A percentile compares a stretch with the other conserved stretches of the same genome.
phyloP scores from a whole-genome alignment of 2,329 filamentous ascomycete species.

The Macrophomina phaseolina region DNA sequence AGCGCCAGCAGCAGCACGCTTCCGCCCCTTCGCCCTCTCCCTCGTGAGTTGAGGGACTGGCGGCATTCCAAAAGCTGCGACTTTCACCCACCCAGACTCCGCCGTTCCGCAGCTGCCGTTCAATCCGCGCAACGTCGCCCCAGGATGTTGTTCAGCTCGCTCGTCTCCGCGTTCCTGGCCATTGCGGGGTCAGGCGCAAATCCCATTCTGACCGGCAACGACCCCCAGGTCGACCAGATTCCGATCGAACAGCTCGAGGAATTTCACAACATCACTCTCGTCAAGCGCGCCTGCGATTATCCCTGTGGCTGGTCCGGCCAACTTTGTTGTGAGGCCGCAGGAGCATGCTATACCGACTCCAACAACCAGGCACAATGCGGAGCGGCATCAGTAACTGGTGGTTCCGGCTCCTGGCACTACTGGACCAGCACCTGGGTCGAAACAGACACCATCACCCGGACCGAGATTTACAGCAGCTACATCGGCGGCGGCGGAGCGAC shows the following conservation, averaged over 20 bases:
- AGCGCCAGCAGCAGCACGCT: background rate
- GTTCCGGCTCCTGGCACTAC: slow-evolving; percentile 58
- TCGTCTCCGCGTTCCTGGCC: slow-evolving; percentile 25
- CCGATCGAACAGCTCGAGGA: slow-evolving; percentile 28
- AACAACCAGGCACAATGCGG: slow-evolving; percentile 45
- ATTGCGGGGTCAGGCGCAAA: slow-evolving; percentile 20
- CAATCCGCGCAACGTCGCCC: slow-evolving; percentile 3
- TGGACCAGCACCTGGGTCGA: slow-evolving; percentile 64
- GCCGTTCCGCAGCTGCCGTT: background rate
- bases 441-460: slow-evolving; percentile 61
- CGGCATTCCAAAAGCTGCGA: slow-evolving; percentile 13
- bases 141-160: slow-evolving; percentile 13
- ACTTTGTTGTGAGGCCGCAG: slow-evolving; percentile 42
- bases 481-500: slow-evolving; percentile 31
- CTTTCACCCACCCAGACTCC: background rate
- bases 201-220: slow-evolving; percentile 14
- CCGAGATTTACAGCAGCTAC: slow-evolving; percentile 59
- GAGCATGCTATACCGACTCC: slow-evolving; percentile 40
- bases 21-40: slow-evolving; percentile 1
- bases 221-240: slow-evolving; percentile 2
- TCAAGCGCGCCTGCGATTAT: slow-evolving; percentile 32
- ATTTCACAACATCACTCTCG: slow-evolving; percentile 40
- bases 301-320: slow-evolving; percentile 41
- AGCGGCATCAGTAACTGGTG: slow-evolving; percentile 33
- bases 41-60: slow-evolving; percentile 1